phyloP scores from a whole-genome alignment of 2,329 filamentous ascomycete species.

The Neopestalotiopsis sp. region DNA sequence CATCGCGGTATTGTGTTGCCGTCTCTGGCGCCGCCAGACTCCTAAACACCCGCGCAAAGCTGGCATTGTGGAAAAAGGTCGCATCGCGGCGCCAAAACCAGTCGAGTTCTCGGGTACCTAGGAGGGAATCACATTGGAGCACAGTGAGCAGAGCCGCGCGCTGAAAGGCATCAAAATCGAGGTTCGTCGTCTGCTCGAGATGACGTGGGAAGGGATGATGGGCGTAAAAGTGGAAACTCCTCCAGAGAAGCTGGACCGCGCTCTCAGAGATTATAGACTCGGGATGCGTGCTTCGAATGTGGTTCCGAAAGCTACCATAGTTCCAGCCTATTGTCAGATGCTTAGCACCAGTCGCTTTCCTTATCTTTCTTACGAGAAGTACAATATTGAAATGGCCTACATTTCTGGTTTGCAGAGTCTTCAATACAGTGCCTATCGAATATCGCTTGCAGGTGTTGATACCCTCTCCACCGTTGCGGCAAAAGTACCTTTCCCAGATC shows the following conservation, averaged over 20 bases:
- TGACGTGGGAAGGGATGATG: slow-evolving; percentile 5
- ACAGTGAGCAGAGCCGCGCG: neutral
- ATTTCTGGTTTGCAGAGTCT: neutral
- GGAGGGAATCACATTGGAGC: neutral
- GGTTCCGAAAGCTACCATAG: neutral
- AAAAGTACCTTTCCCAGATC: slow-evolving; percentile 7
- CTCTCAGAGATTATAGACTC: neutral
- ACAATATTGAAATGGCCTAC: neutral
- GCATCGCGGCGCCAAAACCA: slow-evolving; percentile 8
- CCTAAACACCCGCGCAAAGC: slow-evolving; percentile 4
- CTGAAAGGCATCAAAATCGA: neutral
- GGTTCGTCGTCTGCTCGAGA: too few species aligned
- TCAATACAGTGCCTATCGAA: neutral
- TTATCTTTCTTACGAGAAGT: neutral
- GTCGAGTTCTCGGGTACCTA: slow-evolving; percentile 1
- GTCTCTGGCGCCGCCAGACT: neutral
- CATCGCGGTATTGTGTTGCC: too few species aligned
- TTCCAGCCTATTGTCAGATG: neutral
- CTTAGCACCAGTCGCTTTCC: too few species aligned
- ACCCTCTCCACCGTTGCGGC: neutral
- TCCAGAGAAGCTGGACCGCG: slow-evolving; percentile 6
- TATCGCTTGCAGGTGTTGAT: neutral
- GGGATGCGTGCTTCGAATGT: neutral
- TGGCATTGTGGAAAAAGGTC: neutral
- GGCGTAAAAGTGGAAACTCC: slow-evolving; percentile 9